Base-by-base conservation (phyloP, 192 early-diverging fungal species). In the Coemansia sp. region DNA sequence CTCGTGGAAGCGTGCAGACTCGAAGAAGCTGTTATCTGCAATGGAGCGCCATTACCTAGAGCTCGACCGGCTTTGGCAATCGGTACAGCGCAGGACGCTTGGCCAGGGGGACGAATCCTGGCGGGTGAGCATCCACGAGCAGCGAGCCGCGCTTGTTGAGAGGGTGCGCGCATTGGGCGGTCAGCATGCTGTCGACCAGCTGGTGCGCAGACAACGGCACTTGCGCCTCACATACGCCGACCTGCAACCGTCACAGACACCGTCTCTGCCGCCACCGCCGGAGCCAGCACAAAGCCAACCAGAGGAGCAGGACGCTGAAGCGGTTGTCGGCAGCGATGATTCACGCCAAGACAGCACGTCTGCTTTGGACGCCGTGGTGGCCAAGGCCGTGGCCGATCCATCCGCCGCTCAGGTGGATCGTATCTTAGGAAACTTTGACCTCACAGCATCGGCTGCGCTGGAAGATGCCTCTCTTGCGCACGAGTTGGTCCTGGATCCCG, bases 21-120 rank as follows among this genome's bases (percentile, higher is more conserved):
- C 77, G 13, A 48, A 64, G 38, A 48, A 59, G 42, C 65, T 80
- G 22, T n/a, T 80, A 22, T 11, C 65, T 32, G 52, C 69, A 3
- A 74, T 80, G 77, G 71, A 74, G 32, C 53, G 65, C 46, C 77
- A 80, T 46, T 80, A 80, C 35, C 50, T 80, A 22, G 77, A 80
- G 60, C 73, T 80, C 52, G 72, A 80, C 29, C 67, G 63, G 23
- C 59, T 80, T 32, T 74, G 77, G 77, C 77, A 74, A 56, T 67
- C 77, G 17, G 77, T 80, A 19, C 77, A 80, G 69, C 64, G 66
- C 13, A 42, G 62, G 23, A 74, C 77, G 0, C 42, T 58, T 22
- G 77, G 77, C 62, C 63, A 71, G 50, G 77, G 77, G 9, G 77
- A 80, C 53, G 72, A 74, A 34, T 49, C 13, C 3, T 80, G 77